Evolutionary conservation across 2,329 filamentous ascomycete species (phyloP).

Genomic region (Apiospora saccharicola): DNA sequence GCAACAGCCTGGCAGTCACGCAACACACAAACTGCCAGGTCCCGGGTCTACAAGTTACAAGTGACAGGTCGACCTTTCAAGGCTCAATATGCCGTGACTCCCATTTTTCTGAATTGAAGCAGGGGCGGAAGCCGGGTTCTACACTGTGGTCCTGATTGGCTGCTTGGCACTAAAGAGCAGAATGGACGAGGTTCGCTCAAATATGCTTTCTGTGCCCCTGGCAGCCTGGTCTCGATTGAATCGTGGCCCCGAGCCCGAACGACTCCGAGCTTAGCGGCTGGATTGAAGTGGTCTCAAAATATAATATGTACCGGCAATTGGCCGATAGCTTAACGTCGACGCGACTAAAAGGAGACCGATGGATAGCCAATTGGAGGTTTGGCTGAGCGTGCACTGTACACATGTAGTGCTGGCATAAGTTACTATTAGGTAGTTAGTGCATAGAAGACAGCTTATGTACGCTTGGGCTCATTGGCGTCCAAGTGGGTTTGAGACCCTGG

Average conservation of each 20-base stretch:
- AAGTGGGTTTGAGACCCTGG: constrained; percentile 16
- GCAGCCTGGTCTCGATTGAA: constrained; percentile 3
- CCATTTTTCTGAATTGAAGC: not conserved
- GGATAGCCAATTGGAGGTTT: not conserved
- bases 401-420: not conserved
- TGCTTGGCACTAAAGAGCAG: not conserved
- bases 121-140: constrained; percentile 5
- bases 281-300: constrained; percentile 17
- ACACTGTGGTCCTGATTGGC: not conserved
- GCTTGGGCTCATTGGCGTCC: constrained; percentile 8
- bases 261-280: constrained; percentile 10
- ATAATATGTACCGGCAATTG: constrained; percentile 15
- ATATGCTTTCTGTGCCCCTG: constrained; percentile 18
- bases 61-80: not conserved
- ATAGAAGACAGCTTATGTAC: not conserved
- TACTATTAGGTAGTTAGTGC: not conserved
- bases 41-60: not conserved
- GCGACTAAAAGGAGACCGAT: constrained; percentile 2
- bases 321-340: constrained; percentile 18
- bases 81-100: not conserved
- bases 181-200: not conserved
- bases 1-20: not conserved
- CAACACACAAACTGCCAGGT: constrained; percentile 6
- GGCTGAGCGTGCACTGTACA: not conserved
- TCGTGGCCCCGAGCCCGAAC: constrained; percentile 3